Conservation (phyloP, 495 filamentous ascomycete genomes). For the Saxophila tyrrhenica region DNA sequence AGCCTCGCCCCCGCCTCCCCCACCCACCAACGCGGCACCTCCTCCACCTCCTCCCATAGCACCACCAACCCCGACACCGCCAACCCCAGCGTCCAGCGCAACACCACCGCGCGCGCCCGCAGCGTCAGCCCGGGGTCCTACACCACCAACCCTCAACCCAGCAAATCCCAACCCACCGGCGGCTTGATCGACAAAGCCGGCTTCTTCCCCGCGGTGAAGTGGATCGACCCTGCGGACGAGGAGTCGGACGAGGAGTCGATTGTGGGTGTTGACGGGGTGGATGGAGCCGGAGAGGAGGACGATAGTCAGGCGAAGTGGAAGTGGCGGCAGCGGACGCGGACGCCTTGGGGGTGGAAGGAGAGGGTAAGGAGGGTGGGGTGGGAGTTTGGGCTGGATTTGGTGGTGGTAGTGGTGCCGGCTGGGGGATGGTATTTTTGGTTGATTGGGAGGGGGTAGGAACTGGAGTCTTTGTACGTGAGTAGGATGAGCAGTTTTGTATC, state of each 20-base stretch:
- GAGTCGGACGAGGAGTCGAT: constrained; percentile 16
- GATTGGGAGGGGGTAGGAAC: constrained; percentile 20
- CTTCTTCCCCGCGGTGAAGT: constrained; percentile 7
- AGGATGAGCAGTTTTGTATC: too few relatives aligned
- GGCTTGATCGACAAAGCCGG: constrained; percentile 11
- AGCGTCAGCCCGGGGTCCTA: constrained; percentile 13
- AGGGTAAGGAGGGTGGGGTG: constrained; percentile 9
- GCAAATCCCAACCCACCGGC: not conserved
- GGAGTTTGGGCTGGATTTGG: constrained; percentile 23
- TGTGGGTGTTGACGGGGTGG: constrained; percentile 2
- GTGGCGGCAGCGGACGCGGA: constrained; percentile 9
- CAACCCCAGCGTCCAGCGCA: constrained; percentile 12
- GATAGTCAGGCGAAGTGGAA: constrained; percentile 21
- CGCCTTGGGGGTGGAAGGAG: constrained; percentile 1
- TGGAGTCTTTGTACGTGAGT: too few relatives aligned
- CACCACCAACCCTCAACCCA: not conserved
- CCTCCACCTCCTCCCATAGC: not conserved
- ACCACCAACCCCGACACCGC: not conserved
- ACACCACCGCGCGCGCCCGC: constrained; percentile 15
- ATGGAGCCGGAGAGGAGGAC: not conserved
- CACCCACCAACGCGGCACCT: constrained; percentile 1
- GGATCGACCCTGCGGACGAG: constrained; percentile 14
- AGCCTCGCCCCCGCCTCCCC: too few relatives aligned
- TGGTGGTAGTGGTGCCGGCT: constrained; percentile 20
- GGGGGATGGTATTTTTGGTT: constrained; percentile 28